These are phyloP conservation scores for Botrytis fragariae DNA, from an alignment of 2,329 filamentous ascomycete species.

Conservation along the genomic window DNA sequence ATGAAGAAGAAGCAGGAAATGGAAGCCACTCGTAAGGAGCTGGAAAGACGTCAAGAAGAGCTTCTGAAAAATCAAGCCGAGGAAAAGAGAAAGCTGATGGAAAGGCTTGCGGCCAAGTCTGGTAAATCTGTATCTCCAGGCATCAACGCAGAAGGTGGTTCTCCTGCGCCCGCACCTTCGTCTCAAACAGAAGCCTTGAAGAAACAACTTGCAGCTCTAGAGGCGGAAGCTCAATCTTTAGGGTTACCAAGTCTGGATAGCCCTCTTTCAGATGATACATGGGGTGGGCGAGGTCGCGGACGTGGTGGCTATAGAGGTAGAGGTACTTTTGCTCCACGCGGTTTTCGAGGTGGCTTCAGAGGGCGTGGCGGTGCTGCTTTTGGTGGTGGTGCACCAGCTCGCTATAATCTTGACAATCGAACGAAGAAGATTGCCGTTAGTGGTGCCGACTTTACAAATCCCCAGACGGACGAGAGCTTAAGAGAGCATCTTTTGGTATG, in stretches of 20 bases:
- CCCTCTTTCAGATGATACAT: conserved; percentile 45
- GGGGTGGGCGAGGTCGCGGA: conserved; percentile 44
- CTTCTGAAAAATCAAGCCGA: conserved; percentile 62
- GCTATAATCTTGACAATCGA: conserved; percentile 72
- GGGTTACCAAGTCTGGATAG: conserved; percentile 56
- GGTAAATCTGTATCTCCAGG: conserved; percentile 33
- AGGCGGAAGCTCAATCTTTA: conserved; percentile 68
- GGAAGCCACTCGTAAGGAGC: conserved; percentile 58
- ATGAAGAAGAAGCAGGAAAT: conserved; percentile 60
- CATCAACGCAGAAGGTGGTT: conserved; percentile 23
- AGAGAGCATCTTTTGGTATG: conserved; percentile 69
- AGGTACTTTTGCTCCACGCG: conserved; percentile 38
- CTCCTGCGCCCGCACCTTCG: conserved; percentile 23
- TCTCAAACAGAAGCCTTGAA: conserved; percentile 63
- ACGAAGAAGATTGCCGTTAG: conserved; percentile 65
- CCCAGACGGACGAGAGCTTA: conserved; percentile 65
- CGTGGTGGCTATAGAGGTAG: conserved; percentile 40
- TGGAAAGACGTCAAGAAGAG: conserved; percentile 63
- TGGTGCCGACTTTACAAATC: conserved; percentile 60
- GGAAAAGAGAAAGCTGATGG: conserved; percentile 60
- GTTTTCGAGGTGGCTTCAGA: conserved; percentile 45
- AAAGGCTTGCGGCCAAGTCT: conserved; percentile 58
- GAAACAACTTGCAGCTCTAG: conserved; percentile 68
- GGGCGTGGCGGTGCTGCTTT: conserved; percentile 46
- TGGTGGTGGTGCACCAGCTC: conserved; percentile 36